Percentiles rank a stretch among this genome's conserved stretches.
These are phyloP conservation scores for Blastobotrys persicus DNA, from an alignment of 1,139 yeast genomes.

Conservation along the genomic window DNA sequence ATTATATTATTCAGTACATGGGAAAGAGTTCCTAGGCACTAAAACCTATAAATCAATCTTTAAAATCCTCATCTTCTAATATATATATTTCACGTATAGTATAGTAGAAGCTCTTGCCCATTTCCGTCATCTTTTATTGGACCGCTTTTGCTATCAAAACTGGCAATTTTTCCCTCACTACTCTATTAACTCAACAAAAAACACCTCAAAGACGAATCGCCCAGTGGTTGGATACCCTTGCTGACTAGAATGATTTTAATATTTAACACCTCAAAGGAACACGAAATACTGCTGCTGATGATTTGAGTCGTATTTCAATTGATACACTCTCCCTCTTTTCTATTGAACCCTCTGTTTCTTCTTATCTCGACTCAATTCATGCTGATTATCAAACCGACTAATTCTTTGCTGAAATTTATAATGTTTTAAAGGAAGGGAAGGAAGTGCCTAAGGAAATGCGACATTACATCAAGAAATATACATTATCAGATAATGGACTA, in stretches of 20 bases:
- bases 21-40: not conserved
- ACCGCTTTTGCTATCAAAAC: not conserved
- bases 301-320: not conserved
- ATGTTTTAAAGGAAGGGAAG: not conserved
- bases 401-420: not conserved
- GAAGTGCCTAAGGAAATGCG: not conserved
- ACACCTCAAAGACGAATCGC: slow-evolving; percentile 1
- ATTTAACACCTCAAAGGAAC: not conserved
- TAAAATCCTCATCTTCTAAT: too few species aligned
- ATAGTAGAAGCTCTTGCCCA: not conserved
- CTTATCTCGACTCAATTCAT: not conserved
- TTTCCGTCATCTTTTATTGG: not conserved
- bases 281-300: not conserved
- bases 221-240: not conserved
- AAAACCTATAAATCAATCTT: too few species aligned
- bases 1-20: not conserved
- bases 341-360: not conserved
- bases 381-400: not conserved
- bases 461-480: not conserved
- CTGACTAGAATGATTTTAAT: not conserved
- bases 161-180: not conserved
- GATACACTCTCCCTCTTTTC: not conserved
- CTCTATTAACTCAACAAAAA: not conserved
- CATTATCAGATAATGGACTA: not conserved
- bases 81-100: too few species aligned